Percentiles rank a stretch among this genome's conserved stretches.
These are phyloP conservation scores for Diutina rugosa DNA, from an alignment of 1,139 yeast genomes.

Conservation along the genomic window DNA sequence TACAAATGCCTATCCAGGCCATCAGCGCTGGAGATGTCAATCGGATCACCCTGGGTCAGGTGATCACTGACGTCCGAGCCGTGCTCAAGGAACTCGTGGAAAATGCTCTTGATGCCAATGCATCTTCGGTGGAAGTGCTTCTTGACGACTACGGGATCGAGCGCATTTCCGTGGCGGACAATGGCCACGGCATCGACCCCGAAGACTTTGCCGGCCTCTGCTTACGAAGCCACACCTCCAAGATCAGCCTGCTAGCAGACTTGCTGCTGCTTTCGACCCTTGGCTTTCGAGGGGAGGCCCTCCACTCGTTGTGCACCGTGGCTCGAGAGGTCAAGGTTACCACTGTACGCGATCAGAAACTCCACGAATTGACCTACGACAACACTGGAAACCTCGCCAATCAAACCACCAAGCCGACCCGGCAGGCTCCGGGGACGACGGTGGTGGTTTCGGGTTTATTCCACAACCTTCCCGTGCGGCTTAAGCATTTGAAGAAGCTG, in stretches of 20 bases:
- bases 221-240: neutral
- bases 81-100: conserved; percentile 37
- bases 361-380: conserved; percentile 47
- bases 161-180: neutral
- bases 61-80: conserved; percentile 63
- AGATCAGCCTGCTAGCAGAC: neutral
- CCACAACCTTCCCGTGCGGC: conserved; percentile 58
- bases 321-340: conserved; percentile 32
- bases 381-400: conserved; percentile 33
- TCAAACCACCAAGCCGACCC: conserved; percentile 20
- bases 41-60: conserved; percentile 84
- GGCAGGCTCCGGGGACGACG: conserved; percentile 44
- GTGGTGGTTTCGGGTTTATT: conserved; percentile 42
- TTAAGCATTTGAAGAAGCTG: conserved; percentile 58
- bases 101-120: conserved; percentile 24
- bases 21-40: conserved; percentile 44
- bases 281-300: conserved; percentile 83
- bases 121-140: conserved; percentile 16
- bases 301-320: conserved; percentile 58
- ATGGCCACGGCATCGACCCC: neutral
- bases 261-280: conserved; percentile 10
- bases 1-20: conserved; percentile 11
- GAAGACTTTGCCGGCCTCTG: neutral
- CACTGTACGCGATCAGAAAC: conserved; percentile 37
- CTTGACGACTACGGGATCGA: neutral